Conservation (phyloP, 768 basidiomycete species). For the Tylopilus subfusipes region DNA sequence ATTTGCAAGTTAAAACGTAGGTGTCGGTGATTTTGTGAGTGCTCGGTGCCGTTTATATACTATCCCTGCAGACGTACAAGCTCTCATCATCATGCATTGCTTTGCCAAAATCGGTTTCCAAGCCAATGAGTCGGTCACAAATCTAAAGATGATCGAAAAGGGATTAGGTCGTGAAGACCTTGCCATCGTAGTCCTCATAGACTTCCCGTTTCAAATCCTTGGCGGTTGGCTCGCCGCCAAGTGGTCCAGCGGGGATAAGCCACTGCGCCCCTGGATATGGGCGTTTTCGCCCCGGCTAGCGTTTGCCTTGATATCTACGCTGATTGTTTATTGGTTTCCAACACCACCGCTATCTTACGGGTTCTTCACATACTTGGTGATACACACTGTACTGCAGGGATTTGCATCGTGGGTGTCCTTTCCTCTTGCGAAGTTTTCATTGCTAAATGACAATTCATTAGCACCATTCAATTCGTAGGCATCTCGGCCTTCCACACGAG, state of each 20-base stretch:
- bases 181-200: conserved; percentile 91
- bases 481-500: conserved; percentile 99
- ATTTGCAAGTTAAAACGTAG: conserved; percentile 89
- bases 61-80: conserved; percentile 71
- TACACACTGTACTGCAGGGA: conserved; percentile 78
- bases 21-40: conserved; percentile 17
- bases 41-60: not conserved
- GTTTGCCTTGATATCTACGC: conserved; percentile 67
- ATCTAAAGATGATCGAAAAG: conserved; percentile 94
- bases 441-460: conserved; percentile 26
- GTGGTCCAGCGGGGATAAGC: conserved; percentile 80
- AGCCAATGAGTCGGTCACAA: conserved; percentile 87
- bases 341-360: conserved; percentile 62
- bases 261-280: conserved; percentile 82
- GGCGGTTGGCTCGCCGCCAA: conserved; percentile 93
- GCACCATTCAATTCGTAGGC: conserved; percentile 98
- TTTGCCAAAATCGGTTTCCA: conserved; percentile 94
- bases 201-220: conserved; percentile 95
- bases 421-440: not conserved
- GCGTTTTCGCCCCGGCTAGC: conserved; percentile 87
- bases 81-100: conserved; percentile 80
- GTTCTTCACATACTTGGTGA: conserved; percentile 79
- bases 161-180: conserved; percentile 94
- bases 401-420: conserved; percentile 69
- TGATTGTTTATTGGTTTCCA: conserved; percentile 86